These are phyloP conservation scores for Avena insularis DNA, from an alignment of 176 grass and related monocot species.

Conservation along the genomic window DNA sequence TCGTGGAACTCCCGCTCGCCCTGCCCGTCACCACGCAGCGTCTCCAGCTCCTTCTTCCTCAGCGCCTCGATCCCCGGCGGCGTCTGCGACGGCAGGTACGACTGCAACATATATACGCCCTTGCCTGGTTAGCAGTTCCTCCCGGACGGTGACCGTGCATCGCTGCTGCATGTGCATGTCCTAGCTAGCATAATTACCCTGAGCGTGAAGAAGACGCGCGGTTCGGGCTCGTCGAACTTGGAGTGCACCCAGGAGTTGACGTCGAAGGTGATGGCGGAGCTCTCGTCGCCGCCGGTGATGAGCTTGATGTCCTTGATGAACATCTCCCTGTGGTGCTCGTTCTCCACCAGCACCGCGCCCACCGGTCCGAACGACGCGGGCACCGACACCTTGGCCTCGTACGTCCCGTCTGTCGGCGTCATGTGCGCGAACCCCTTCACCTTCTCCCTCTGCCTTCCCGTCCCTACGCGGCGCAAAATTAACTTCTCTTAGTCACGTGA, in stretches of 20 bases:
- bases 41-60: conserved; percentile 50
- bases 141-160: background rate
- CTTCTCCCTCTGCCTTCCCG: conserved; percentile 54
- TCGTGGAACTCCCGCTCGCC: conserved; percentile 42
- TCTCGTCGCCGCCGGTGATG: conserved; percentile 41
- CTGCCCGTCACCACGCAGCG: background rate
- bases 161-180: background rate
- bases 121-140: background rate
- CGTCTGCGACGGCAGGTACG: conserved; percentile 71
- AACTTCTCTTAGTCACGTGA: background rate
- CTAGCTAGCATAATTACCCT: conserved; percentile 37
- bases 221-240: conserved; percentile 68
- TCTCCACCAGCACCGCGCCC: conserved; percentile 74
- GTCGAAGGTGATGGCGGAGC: conserved; percentile 47
- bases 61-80: conserved; percentile 49
- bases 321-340: conserved; percentile 88
- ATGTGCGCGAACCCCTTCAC: conserved; percentile 60
- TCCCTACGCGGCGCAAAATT: conserved; percentile 23
- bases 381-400: conserved; percentile 56
- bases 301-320: conserved; percentile 69
- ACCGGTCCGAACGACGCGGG: conserved; percentile 59
- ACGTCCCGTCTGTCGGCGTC: conserved; percentile 37
- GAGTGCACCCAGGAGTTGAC: conserved; percentile 84
- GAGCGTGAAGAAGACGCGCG: conserved; percentile 66
- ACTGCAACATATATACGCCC: conserved; percentile 42